These are phyloP conservation scores for Tetrastigma voinierianum DNA, from an alignment of 164 flowering plant genomes.

Conservation along the genomic window DNA sequence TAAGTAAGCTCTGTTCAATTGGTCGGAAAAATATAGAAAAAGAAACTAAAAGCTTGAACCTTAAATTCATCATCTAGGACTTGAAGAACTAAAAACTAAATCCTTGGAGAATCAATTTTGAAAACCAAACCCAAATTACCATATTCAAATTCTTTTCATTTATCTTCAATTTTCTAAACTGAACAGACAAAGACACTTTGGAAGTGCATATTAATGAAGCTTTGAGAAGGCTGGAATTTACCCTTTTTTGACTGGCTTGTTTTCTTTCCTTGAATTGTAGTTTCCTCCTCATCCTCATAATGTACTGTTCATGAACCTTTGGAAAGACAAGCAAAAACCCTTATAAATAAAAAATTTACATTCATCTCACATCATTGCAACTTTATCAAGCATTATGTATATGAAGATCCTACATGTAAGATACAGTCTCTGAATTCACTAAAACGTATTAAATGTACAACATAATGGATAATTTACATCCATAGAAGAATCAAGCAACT, in stretches of 20 bases:
- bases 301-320: constrained; percentile 74
- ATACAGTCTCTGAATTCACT: no score
- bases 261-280: constrained; percentile 65
- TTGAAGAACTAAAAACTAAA: constrained; percentile 21
- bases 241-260: constrained; percentile 77
- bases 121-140: no score
- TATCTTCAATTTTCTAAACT: no score
- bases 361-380: neutral
- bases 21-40: neutral
- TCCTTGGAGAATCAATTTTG: no score
- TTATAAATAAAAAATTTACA: neutral
- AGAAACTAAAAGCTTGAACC: neutral
- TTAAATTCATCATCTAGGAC: constrained; percentile 8
- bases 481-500: no score
- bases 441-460: no score
- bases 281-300: constrained; percentile 51
- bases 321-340: constrained; percentile 1
- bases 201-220: neutral
- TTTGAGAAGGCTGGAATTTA: constrained; percentile 19
- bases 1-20: neutral
- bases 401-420: no score
- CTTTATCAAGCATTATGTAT: neutral
- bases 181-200: no score
- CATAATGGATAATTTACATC: no score
- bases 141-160: no score